A percentile compares a stretch with the other conserved stretches of the same genome.
These are phyloP conservation scores for Erysiphe pulchra DNA, from an alignment of 2,329 filamentous ascomycete species.

Conservation along the genomic window DNA sequence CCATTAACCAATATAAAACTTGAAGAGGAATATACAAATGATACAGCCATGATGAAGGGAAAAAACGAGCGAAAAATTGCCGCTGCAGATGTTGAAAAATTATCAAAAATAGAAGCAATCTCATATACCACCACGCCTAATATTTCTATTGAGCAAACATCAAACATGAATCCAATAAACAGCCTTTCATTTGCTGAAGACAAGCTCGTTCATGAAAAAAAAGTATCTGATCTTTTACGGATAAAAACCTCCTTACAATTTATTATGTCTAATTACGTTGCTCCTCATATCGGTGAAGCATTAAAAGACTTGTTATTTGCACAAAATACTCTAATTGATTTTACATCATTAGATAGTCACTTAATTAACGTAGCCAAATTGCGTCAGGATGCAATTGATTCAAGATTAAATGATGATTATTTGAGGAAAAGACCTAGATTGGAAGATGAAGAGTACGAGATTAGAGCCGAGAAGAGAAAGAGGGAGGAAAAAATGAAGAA, in stretches of 20 bases:
- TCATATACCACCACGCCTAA: constrained; percentile 15
- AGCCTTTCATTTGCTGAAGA: constrained; percentile 5
- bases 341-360: constrained; percentile 44
- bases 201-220: constrained; percentile 3
- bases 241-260: constrained; percentile 23
- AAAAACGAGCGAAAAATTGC: background rate
- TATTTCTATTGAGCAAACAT: constrained; percentile 14
- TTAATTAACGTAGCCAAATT: constrained; percentile 38
- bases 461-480: constrained; percentile 51
- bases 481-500: constrained; percentile 77
- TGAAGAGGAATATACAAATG: constrained; percentile 18
- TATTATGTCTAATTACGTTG: constrained; percentile 22
- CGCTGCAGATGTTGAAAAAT: background rate
- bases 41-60: constrained; percentile 11
- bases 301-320: constrained; percentile 16
- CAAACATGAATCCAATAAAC: background rate
- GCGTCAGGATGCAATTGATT: constrained; percentile 42
- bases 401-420: constrained; percentile 43
- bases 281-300: constrained; percentile 14
- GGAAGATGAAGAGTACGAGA: constrained; percentile 34
- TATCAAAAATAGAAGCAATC: constrained; percentile 9
- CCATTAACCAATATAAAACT: constrained; percentile 46
- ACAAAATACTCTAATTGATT: constrained; percentile 25
- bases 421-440: constrained; percentile 40
- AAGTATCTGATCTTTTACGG: constrained; percentile 19